Evolutionary conservation across 2,329 filamentous ascomycete genomes (phyloP).

Genomic region (Pseudogymnoascus sp.): DNA sequence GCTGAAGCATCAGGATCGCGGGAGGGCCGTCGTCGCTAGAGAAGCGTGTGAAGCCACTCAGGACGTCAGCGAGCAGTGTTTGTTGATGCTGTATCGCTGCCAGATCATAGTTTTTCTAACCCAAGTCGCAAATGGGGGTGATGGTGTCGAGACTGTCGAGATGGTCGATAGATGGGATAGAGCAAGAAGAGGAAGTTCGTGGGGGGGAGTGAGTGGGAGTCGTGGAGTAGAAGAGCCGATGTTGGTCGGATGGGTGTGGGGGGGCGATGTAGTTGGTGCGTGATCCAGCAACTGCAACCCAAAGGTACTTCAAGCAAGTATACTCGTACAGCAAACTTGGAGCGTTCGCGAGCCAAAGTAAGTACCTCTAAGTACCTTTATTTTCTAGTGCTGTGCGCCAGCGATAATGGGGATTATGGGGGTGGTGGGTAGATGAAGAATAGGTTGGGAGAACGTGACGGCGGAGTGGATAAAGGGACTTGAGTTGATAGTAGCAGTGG

Average conservation of each 20-base stretch:
- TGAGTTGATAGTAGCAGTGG: not conserved
- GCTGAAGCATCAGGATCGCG: not conserved
- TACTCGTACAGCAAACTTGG: not conserved
- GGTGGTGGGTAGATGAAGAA: not conserved
- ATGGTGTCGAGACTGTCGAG: not conserved
- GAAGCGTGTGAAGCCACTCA: not conserved
- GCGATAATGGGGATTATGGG: not conserved
- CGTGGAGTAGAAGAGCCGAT: not conserved
- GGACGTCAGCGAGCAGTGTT: not conserved
- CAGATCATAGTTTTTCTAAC: not conserved
- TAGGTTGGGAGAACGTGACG: not conserved
- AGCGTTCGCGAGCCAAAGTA: not conserved
- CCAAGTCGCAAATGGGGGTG: not conserved
- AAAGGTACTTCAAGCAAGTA: not conserved
- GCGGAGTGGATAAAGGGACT: not conserved
- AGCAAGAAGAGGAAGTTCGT: not conserved
- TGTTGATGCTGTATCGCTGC: not conserved
- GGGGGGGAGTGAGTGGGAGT: not conserved
- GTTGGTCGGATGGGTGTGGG: not conserved
- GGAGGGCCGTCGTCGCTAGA: not conserved
- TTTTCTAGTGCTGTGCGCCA: not conserved
- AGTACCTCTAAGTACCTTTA: not conserved
- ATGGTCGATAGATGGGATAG: not conserved
- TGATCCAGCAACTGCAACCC: not conserved
- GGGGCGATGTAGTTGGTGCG: not conserved